These are phyloP conservation scores for Immersiella caudata DNA, from an alignment of 495 filamentous ascomycete genomes.

Conservation along the genomic window DNA sequence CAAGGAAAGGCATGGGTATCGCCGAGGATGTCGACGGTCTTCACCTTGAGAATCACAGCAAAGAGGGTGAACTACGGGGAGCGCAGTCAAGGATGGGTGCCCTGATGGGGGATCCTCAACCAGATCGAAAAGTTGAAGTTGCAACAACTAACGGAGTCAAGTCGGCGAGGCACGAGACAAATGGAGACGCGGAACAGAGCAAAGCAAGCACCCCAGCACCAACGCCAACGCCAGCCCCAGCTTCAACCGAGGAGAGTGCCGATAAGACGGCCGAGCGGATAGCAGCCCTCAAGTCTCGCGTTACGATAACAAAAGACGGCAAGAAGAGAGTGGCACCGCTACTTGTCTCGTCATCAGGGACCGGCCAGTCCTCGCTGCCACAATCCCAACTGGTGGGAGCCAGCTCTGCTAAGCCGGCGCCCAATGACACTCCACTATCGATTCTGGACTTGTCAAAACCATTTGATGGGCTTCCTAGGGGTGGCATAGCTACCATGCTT, in stretches of 20 bases:
- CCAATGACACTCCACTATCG: conserved; percentile 77
- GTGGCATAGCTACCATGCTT: conserved; percentile 80
- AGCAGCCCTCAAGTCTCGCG: conserved; percentile 81
- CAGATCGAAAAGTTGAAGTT: conserved; percentile 39
- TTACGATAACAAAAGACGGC: conserved; percentile 94
- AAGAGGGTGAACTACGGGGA: conserved; percentile 81
- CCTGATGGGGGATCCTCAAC: conserved; percentile 81
- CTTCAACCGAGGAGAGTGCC: conserved; percentile 48
- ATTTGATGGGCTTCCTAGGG: conserved; percentile 89
- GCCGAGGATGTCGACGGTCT: conserved; percentile 88
- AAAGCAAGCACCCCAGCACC: conserved; percentile 29
- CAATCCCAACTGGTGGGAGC: conserved; percentile 80
- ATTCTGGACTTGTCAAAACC: conserved; percentile 92
- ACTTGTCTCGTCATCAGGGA: conserved; percentile 82
- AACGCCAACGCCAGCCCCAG: background rate
- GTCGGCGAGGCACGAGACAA: conserved; percentile 40
- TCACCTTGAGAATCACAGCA: conserved; percentile 86
- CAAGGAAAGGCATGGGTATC: conserved; percentile 81
- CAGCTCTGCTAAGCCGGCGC: conserved; percentile 58
- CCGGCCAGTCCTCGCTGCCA: conserved; percentile 82
- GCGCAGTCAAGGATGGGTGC: conserved; percentile 96
- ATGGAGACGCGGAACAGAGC: conserved; percentile 38
- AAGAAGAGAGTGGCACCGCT: conserved; percentile 94
- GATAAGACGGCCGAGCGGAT: conserved; percentile 65
- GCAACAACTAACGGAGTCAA: conserved; percentile 48